A percentile compares a stretch with the other conserved stretches of the same genome.
Conservation (phyloP, 139 green algal species). For the Picocystis salinarum region DNA sequence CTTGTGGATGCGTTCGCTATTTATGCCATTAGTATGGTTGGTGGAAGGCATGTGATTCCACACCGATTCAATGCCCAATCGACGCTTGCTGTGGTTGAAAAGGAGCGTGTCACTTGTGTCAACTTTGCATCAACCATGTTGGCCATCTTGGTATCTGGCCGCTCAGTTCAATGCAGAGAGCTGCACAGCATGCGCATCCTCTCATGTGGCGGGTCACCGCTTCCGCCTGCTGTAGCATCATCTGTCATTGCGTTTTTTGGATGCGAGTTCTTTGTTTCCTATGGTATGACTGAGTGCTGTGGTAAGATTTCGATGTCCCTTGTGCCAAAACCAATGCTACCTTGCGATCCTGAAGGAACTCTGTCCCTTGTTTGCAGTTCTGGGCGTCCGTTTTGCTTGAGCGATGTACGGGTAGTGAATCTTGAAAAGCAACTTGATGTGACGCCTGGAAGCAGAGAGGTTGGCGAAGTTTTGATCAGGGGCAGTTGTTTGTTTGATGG, state of each 20-base stretch:
- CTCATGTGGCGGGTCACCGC: conserved; percentile 60
- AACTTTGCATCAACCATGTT: conserved; percentile 76
- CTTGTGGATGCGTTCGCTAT: conserved; percentile 83
- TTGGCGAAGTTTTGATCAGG: conserved; percentile 44
- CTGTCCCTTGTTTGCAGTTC: neutral
- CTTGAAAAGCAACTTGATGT: neutral
- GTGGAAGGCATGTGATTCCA: conserved; percentile 54
- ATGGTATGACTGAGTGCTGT: conserved; percentile 91
- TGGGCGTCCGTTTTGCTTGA: conserved; percentile 8
- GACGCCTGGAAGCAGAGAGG: conserved; percentile 4
- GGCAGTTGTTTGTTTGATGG: conserved; percentile 57
- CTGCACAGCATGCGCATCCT: conserved; percentile 52
- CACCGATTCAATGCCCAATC: conserved; percentile 35
- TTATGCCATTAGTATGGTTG: conserved; percentile 62
- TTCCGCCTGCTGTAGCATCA: conserved; percentile 31
- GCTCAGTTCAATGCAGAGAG: conserved; percentile 6
- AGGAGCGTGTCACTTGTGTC: conserved; percentile 44
- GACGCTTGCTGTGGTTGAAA: conserved; percentile 50
- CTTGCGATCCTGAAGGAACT: neutral
- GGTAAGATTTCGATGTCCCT: conserved; percentile 86
- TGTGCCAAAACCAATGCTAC: conserved; percentile 17
- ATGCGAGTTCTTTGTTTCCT: conserved; percentile 72
- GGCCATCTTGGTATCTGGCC: too few species aligned
- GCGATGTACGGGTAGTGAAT: conserved; percentile 5
- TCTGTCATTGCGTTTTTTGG: conserved; percentile 38